Base-by-base conservation (phyloP, 352 stramenopile species). In the Globisporangium recalcitrans region DNA sequence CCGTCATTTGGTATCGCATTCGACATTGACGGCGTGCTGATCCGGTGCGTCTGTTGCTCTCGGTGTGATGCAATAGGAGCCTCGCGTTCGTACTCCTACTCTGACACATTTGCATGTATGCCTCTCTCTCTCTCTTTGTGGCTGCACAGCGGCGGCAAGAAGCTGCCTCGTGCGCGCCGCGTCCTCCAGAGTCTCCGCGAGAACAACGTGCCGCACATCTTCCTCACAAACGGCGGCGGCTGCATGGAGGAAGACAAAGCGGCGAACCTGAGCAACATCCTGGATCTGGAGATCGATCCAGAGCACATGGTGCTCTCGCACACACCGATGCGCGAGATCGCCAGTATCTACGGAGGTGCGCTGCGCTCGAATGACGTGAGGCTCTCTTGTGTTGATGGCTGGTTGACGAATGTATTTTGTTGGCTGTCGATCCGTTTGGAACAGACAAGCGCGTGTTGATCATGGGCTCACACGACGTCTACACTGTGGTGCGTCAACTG, bases 21-120 rank as follows among this genome's bases (percentile, higher is more conserved):
- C 64, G 90, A 97, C 65, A 97, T 97, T 44, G 90, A 97, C 47
- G 90, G 90, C 58, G 90, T 97, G 13, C 74, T 97, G 42, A 88
- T 97, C 52, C 81, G 90, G 85, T 91, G 36, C 21, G 62, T 44
- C 14, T 22, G 2, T 19, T 24, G 8, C 5, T 34, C 4, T 13
- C n/a, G n/a, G n/a, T n/a, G n/a, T n/a, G n/a, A n/a, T n/a, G n/a
- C n/a, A n/a, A n/a, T n/a, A n/a, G n/a, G n/a, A n/a, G n/a, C n/a
- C n/a, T n/a, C n/a, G n/a, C n/a, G n/a, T n/a, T n/a, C n/a, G n/a
- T n/a, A n/a, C n/a, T n/a, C n/a, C n/a, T n/a, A n/a, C n/a, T n/a
- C n/a, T 40, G 21, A 51, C 14, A n/a, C 21, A 53, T 53, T 52
- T 31, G 11, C 4, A 0, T 49, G 26, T 26, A 29, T n/a, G 4